Conservation (phyloP, 208 protist species). For the Wallacemonas rigidus region DNA sequence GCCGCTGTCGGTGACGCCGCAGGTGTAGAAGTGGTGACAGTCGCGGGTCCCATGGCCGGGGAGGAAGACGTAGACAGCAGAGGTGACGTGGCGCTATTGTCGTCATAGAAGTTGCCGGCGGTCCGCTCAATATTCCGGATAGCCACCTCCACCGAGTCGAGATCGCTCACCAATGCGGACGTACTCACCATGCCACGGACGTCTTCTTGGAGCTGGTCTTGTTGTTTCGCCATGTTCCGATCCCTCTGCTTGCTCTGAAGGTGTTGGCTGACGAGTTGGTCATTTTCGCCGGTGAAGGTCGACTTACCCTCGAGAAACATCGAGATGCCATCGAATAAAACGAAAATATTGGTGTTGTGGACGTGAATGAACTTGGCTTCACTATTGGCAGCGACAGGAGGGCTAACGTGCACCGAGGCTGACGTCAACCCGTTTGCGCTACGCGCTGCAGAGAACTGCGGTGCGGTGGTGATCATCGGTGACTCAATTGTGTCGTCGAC, state of each 20-base stretch:
- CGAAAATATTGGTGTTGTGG: constrained; percentile 89
- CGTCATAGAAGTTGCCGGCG: background rate
- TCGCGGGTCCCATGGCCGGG: background rate
- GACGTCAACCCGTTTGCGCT: background rate
- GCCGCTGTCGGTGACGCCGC: constrained; percentile 13
- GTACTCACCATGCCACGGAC: background rate
- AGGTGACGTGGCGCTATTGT: constrained; percentile 1
- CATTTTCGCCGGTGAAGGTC: constrained; percentile 61
- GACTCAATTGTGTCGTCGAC: constrained; percentile 74
- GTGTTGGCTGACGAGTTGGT: constrained; percentile 37
- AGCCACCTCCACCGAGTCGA: constrained; percentile 75
- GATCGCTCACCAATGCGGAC: constrained; percentile 12
- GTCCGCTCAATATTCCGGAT: constrained; percentile 74
- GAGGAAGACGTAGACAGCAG: constrained; percentile 16
- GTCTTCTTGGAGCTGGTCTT: background rate
- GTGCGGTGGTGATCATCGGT: constrained; percentile 69
- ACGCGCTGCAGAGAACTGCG: background rate
- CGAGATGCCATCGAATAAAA: constrained; percentile 85
- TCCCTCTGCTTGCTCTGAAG: constrained; percentile 19
- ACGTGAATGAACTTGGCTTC: constrained; percentile 84
- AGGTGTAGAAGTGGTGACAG: background rate
- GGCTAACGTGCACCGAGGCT: background rate
- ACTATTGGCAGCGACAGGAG: constrained; percentile 19
- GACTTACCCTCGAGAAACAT: constrained; percentile 86
- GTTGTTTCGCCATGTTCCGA: background rate